phyloP scores from a whole-genome alignment of 2,329 filamentous ascomycete genomes.

The Alternaria metachromatica region DNA sequence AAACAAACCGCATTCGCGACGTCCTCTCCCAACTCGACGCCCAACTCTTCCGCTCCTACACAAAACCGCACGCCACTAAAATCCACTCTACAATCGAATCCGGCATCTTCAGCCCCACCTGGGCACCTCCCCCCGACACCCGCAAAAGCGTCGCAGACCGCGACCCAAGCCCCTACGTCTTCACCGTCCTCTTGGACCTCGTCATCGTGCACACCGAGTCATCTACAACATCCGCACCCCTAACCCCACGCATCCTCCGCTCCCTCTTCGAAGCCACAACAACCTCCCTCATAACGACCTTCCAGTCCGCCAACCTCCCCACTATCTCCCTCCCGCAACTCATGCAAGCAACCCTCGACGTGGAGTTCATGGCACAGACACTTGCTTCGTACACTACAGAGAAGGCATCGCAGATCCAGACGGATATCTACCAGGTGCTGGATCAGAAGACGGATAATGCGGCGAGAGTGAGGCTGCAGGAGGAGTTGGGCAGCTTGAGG shows the following conservation, averaged over 20 bases:
- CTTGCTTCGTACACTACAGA: slow-evolving; percentile 89
- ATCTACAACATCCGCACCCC: slow-evolving; percentile 64
- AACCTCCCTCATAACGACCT: slow-evolving; percentile 79
- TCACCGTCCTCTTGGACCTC: slow-evolving; percentile 81
- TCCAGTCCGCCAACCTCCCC: slow-evolving; percentile 60
- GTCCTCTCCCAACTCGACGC: slow-evolving; percentile 89
- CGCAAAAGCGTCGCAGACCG: slow-evolving; percentile 59
- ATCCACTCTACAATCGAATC: slow-evolving; percentile 73
- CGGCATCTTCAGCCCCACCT: slow-evolving; percentile 74
- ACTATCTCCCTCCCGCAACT: slow-evolving; percentile 79
- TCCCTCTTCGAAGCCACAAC: slow-evolving; percentile 85
- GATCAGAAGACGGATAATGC: slow-evolving; percentile 89
- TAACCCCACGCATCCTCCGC: slow-evolving; percentile 82
- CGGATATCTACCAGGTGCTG: slow-evolving; percentile 88
- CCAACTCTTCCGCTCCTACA: slow-evolving; percentile 91
- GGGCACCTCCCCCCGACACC: slow-evolving; percentile 65
- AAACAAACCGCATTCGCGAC: slow-evolving; percentile 89
- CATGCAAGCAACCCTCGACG: slow-evolving; percentile 96
- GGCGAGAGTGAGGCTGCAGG: slow-evolving; percentile 79
- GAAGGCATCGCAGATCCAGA: slow-evolving; percentile 79
- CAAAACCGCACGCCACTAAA: slow-evolving; percentile 62
- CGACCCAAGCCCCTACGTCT: slow-evolving; percentile 86
- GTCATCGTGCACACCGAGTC: slow-evolving; percentile 89
- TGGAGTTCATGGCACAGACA: slow-evolving; percentile 96
- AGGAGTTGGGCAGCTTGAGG: slow-evolving; percentile 88